These are phyloP conservation scores for Berberis vulgaris DNA, from an alignment of 164 flowering plant species.

Conservation along the genomic window DNA sequence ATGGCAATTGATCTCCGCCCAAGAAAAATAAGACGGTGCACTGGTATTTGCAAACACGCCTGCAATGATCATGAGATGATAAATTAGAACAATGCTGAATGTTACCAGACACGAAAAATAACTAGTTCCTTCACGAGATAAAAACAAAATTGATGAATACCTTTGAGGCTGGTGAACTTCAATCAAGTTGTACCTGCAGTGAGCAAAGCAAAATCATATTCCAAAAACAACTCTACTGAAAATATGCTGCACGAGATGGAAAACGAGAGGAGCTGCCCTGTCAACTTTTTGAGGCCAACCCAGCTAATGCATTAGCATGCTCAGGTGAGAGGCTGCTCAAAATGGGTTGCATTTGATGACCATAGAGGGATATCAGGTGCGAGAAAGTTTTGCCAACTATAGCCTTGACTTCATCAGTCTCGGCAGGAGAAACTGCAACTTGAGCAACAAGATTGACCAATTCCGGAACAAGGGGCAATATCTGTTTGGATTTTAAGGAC, in stretches of 20 bases:
- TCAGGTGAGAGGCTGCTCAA: conserved; percentile 70
- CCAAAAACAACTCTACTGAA: no score
- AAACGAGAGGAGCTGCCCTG: conserved; percentile 9
- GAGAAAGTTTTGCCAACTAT: conserved; percentile 69
- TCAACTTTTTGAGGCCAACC: conserved; percentile 52
- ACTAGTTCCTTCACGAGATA: no score
- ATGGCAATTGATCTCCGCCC: no score
- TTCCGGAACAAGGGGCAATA: conserved; percentile 64
- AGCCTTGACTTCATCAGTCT: conserved; percentile 73
- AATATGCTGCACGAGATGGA: conserved; percentile 49
- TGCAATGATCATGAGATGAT: no score
- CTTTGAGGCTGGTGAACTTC: no score
- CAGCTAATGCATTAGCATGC: conserved; percentile 80
- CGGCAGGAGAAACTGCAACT: conserved; percentile 67
- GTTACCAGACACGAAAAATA: no score
- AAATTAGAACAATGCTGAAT: no score
- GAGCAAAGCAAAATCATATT: no score
- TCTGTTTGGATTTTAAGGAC: conserved; percentile 43
- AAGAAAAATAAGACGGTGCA: no score
- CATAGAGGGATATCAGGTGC: conserved; percentile 75
- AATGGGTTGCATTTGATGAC: conserved; percentile 83
- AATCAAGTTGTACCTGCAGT: no score
- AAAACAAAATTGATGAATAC: no score
- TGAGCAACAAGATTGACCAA: conserved; percentile 78
- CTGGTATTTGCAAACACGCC: no score